Base-by-base conservation (phyloP, 129 eudicot species). In the Flaveria sonorensis region DNA sequence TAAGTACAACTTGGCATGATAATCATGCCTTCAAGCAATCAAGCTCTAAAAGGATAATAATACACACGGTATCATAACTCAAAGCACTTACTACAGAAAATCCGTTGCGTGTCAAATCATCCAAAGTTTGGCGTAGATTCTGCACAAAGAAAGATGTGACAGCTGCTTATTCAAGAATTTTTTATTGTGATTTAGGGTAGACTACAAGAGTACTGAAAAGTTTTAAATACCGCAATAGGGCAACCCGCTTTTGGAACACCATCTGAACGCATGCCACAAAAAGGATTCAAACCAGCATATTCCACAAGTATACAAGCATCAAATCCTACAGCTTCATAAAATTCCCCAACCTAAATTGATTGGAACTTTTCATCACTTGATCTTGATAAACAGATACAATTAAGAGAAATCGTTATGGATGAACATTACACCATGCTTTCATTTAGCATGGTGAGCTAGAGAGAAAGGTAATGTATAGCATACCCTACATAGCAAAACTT, bases 261-360 rank as follows among this genome's bases (percentile, higher is more conserved):
- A 70, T 95, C 94, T 32, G 99, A 79, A 39, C 97, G 97, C 60
- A 88, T 39, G 73, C 99, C 99, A 67, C 97, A 93, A 88, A 95
- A 89, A 64, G 99, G 99, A 82, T 95, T 95, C 66, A 95, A 82
- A 70, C 99, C 99, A 80, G 99, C 99, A 74, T 86, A 89, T 77
- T 95, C 99, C 78, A 91, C 97, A 73, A 95, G 96, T 70, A 91
- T 62, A 83, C 99, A 95, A 70, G 99, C 99, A 86, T 95, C 99
- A 73, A 91, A 74, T 19, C 99, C 99, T 61, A 95, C 85, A 2
- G 99, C 96, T 85, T 95, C 99, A 82, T 95, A 95, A 60, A 95
- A 95, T 0, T 95, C 99, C 60, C 99, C 99, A 20, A 95, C 99
- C 99, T 95, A 70, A 36, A 71, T 43, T 75, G 45, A 76, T 18